Base-by-base conservation (phyloP, 202 grass and related monocot species). In the Panicum hallii region DNA sequence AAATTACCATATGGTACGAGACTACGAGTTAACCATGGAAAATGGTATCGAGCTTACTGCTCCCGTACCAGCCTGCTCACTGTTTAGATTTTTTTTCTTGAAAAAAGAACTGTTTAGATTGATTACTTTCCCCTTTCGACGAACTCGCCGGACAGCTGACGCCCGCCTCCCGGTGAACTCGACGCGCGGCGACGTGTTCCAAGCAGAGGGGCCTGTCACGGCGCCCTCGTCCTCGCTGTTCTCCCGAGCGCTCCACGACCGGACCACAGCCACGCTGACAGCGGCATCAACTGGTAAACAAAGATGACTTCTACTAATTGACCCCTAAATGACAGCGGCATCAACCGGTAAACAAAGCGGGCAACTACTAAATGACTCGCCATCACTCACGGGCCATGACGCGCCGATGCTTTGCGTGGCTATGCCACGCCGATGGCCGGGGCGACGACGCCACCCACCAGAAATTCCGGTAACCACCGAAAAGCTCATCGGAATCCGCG, bases 291-390 rank as follows among this genome's bases (percentile, higher is more conserved):
- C 26, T 26, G 61, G 26, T 78, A 75, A 85, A 67, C 77, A 48
- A 78, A 70, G 56, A 65, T 12, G 86, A 47, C 79, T 45, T 61
- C 22, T 28, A 9, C 22, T 28, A 61, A 28, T 12, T 61, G 22
- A 54, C 14, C 4, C 7, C 8, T 22, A 22, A 5, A 26, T 26
- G 26, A 85, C 36, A 20, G 52, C 48, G 42, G 6, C 68, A 32
- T 73, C 23, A 48, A 48, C 16, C 11, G 52, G 19, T 73, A 44
- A 82, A 69, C 73, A 48, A 81, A 68, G 45, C 54, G 54, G 87
- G 20, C 70, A 55, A 32, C 6, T 48, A 49, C 69, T 9, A 71
- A 70, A 26, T 43, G 79, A 77, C 50, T 11, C 3, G 19, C 14
- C 30, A 56, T 14, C 36, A 1, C 78, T 11, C 70, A 65, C 48